These are phyloP conservation scores for Kockiozyma suomiensis DNA, from an alignment of 805 yeast genomes.

Conservation along the genomic window DNA sequence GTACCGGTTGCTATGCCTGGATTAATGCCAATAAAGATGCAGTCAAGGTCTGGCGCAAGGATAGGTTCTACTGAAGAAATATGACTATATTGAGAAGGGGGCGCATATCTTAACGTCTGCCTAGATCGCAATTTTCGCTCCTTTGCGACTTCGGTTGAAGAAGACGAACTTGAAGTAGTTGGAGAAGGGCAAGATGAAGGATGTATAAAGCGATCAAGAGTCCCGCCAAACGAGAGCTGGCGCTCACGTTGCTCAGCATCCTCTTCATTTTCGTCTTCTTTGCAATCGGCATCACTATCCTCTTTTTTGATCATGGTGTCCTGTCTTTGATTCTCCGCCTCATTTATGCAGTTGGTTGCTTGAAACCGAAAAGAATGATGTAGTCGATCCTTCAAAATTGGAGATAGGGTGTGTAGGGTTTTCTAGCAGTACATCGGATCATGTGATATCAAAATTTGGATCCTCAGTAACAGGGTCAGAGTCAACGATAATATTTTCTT, in stretches of 20 bases:
- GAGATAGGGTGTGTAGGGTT: too few relatives aligned
- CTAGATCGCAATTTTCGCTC: background rate
- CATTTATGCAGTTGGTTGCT: too few relatives aligned
- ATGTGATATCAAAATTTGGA: too few relatives aligned
- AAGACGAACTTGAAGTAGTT: too few relatives aligned
- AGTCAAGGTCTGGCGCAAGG: constrained; percentile 39
- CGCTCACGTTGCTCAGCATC: background rate
- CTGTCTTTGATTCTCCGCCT: too few relatives aligned
- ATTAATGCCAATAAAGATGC: constrained; percentile 71
- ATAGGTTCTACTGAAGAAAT: constrained; percentile 31
- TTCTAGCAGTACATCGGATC: too few relatives aligned
- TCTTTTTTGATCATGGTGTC: background rate
- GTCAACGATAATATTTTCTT: too few relatives aligned
- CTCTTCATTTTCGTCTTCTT: background rate
- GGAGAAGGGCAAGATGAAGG: background rate
- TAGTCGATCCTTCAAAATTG: too few relatives aligned
- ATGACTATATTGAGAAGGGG: constrained; percentile 34
- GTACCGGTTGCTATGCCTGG: constrained; percentile 67
- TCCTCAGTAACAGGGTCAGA: too few relatives aligned
- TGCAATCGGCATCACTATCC: background rate
- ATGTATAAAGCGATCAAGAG: background rate
- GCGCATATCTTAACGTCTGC: constrained; percentile 24
- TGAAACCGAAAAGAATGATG: too few relatives aligned
- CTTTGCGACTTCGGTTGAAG: too few relatives aligned
- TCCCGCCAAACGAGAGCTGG: background rate